A percentile compares a stretch with the other conserved stretches of the same genome.
Evolutionary conservation across 2,329 filamentous ascomycete genomes (phyloP).

Genomic region (Beauveria sp.): DNA sequence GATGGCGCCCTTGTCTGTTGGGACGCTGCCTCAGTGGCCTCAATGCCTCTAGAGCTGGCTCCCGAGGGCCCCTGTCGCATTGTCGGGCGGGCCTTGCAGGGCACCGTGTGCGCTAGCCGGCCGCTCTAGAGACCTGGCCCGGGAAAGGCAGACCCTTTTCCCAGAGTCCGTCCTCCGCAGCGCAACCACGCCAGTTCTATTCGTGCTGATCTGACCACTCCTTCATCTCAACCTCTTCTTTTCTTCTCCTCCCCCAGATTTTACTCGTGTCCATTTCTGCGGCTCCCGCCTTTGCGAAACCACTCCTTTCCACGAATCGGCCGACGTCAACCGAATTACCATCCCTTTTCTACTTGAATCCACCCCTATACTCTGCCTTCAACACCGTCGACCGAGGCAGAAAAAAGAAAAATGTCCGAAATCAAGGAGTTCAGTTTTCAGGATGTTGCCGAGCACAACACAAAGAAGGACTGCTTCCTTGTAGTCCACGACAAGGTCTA

Average conservation of each 20-base stretch:
- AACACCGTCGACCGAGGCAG: not conserved
- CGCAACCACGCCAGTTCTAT: constrained; percentile 2
- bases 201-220: constrained; percentile 1
- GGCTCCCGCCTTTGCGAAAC: not conserved
- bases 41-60: not conserved
- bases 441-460: constrained; percentile 78
- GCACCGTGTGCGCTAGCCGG: not conserved
- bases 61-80: not conserved
- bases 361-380: not conserved
- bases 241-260: not conserved
- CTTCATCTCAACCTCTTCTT: not conserved
- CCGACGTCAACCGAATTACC: not conserved
- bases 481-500: constrained; percentile 97
- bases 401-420: constrained; percentile 23
- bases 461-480: constrained; percentile 88
- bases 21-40: not conserved
- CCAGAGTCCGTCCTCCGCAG: not conserved
- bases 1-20: not conserved
- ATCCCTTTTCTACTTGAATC: not conserved
- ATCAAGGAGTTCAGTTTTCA: constrained; percentile 59
- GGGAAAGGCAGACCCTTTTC: constrained; percentile 9
- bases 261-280: not conserved
- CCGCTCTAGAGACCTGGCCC: constrained; percentile 1
- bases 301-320: not conserved
- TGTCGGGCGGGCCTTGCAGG: not conserved